Conservation (phyloP, 2,329 filamentous ascomycete species). For the Furcasterigmium furcatum region DNA sequence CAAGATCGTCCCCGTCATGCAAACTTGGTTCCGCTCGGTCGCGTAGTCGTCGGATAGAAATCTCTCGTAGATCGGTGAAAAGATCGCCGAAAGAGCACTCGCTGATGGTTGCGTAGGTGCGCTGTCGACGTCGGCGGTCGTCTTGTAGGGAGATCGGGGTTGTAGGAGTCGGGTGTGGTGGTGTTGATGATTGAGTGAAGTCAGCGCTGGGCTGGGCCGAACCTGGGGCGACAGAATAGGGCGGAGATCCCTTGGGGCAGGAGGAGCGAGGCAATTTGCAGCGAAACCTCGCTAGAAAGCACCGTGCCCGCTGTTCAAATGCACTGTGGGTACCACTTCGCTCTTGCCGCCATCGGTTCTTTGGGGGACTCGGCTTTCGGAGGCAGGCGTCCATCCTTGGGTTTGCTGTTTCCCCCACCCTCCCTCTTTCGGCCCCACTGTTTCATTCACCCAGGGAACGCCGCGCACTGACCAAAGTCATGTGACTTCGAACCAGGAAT, state of each 20-base stretch:
- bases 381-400: not conserved
- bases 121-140: not conserved
- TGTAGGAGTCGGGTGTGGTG: constrained; percentile 1
- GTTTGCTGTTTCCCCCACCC: not conserved
- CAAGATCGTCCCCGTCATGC: constrained; percentile 30
- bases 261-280: constrained; percentile 12
- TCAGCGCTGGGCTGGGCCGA: constrained; percentile 12
- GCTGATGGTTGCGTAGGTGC: constrained; percentile 1
- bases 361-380: constrained; percentile 4
- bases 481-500: no score
- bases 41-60: constrained; percentile 1
- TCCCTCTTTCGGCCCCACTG: not conserved
- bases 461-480: constrained; percentile 2
- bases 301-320: not conserved
- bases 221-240: constrained; percentile 11
- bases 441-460: constrained; percentile 5
- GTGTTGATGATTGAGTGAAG: constrained; percentile 15
- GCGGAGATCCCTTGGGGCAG: not conserved
- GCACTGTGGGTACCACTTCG: not conserved
- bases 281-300: constrained; percentile 6
- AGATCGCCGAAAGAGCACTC: not conserved
- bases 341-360: constrained; percentile 7
- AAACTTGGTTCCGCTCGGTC: constrained; percentile 12
- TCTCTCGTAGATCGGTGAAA: not conserved
- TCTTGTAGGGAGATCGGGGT: not conserved